phyloP scores from a whole-genome alignment of 768 basidiomycete species.

The Phaffia australis region DNA sequence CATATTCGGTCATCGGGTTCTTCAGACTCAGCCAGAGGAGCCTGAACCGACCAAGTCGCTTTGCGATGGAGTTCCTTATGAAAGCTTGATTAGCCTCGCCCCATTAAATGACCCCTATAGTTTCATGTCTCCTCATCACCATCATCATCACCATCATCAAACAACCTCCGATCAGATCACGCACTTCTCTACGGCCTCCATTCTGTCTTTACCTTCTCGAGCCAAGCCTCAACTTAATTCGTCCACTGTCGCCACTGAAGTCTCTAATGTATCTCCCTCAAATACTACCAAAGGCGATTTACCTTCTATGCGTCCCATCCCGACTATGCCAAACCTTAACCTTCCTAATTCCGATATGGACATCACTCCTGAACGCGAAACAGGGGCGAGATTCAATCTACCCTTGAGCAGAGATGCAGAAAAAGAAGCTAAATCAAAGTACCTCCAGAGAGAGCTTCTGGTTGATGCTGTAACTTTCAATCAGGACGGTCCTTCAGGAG shows the following conservation, averaged over 20 bases:
- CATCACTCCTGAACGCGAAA: too few species aligned
- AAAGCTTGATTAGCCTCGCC: conserved; percentile 56
- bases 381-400: not conserved
- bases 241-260: not conserved
- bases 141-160: conserved; percentile 26
- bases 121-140: conserved; percentile 23
- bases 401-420: conserved; percentile 3
- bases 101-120: conserved; percentile 51
- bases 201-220: not conserved
- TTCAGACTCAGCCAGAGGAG: not conserved
- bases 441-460: conserved; percentile 58
- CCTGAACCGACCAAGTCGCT: conserved; percentile 23
- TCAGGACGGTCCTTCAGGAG: conserved; percentile 52
- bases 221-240: not conserved
- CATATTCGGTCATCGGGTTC: too few species aligned
- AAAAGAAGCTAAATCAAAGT: conserved; percentile 34
- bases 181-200: conserved; percentile 18
- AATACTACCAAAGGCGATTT: too few species aligned
- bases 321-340: not conserved
- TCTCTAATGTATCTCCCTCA: not conserved
- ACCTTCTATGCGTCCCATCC: not conserved
- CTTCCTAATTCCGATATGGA: not conserved
- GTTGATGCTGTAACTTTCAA: conserved; percentile 52
- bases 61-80: conserved; percentile 54
- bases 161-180: conserved; percentile 27